A percentile compares a stretch with the other conserved stretches of the same genome.
Evolutionary conservation across 2,329 filamentous ascomycete genomes (phyloP).

Genomic region (Colletotrichum magnum): DNA sequence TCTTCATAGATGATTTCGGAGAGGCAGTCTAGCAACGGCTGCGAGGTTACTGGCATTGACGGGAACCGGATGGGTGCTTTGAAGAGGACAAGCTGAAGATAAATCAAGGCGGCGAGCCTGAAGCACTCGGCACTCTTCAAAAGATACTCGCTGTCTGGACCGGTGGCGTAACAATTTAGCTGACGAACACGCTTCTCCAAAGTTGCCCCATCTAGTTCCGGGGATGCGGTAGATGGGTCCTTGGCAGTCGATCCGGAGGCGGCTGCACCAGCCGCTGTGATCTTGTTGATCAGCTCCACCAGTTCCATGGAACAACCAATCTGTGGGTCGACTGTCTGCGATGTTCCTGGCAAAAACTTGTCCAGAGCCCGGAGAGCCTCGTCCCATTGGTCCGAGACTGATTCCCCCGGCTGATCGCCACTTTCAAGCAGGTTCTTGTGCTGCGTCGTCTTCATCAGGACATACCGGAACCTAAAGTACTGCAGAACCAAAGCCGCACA

Average conservation of each 20-base stretch:
- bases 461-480: slow-evolving; percentile 27
- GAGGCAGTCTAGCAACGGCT: slow-evolving; percentile 17
- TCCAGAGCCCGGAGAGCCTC: neutral
- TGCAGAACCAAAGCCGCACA: slow-evolving; percentile 14
- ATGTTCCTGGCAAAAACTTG: neutral
- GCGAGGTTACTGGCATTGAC: slow-evolving; percentile 2
- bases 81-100: slow-evolving; percentile 4
- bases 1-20: slow-evolving; percentile 9
- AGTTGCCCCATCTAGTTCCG: neutral
- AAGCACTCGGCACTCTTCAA: slow-evolving; percentile 32
- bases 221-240: neutral
- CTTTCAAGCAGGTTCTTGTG: neutral
- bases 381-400: neutral
- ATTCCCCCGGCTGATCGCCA: neutral
- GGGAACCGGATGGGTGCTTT: neutral
- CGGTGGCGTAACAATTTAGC: slow-evolving; percentile 1
- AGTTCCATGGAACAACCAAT: slow-evolving; percentile 21
- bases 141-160: neutral
- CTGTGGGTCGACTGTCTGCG: slow-evolving; percentile 1
- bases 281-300: neutral
- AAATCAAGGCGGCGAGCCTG: slow-evolving; percentile 14
- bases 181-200: slow-evolving; percentile 14
- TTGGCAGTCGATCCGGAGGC: neutral
- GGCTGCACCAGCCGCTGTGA: neutral
- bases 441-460: slow-evolving; percentile 20